A percentile compares a stretch with the other conserved stretches of the same genome.
Evolutionary conservation across 768 basidiomycete species (phyloP).

Genomic region (Lactarius pseudohatsudake): DNA sequence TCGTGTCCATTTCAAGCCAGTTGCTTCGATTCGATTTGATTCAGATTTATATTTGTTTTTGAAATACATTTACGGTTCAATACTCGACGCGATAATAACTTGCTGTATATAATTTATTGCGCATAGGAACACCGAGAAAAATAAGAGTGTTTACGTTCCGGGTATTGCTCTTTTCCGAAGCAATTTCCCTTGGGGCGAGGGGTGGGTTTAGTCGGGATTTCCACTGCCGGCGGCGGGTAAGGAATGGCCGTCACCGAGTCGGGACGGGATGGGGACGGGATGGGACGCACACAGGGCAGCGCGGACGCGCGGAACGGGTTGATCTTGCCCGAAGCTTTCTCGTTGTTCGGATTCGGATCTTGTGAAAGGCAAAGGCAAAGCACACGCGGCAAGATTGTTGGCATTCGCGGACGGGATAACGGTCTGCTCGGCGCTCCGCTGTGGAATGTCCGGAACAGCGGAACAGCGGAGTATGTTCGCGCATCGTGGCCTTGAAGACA

Average conservation of each 20-base stretch:
- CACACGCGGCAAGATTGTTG: background rate
- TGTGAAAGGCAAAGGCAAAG: background rate
- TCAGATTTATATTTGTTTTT: background rate
- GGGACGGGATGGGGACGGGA: background rate
- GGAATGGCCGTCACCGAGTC: background rate
- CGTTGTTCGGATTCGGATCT: background rate
- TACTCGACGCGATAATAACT: background rate
- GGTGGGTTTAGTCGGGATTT: background rate
- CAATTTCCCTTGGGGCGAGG: background rate
- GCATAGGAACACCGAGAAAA: background rate
- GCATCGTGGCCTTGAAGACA: background rate
- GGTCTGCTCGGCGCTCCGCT: background rate
- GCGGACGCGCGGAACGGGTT: background rate
- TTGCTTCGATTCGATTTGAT: background rate
- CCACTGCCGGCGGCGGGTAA: background rate
- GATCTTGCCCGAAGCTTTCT: background rate
- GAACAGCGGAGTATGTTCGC: background rate
- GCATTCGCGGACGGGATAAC: background rate
- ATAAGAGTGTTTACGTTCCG: background rate
- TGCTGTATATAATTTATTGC: background rate
- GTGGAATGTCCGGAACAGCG: background rate
- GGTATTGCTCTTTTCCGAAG: background rate
- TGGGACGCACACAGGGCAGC: background rate
- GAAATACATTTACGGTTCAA: background rate
- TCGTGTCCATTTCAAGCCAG: background rate